Evolutionary conservation across 805 yeast species (phyloP), one percentile per base, ranked within the genome.

Genomic region (Komagataella pastoris): DNA sequence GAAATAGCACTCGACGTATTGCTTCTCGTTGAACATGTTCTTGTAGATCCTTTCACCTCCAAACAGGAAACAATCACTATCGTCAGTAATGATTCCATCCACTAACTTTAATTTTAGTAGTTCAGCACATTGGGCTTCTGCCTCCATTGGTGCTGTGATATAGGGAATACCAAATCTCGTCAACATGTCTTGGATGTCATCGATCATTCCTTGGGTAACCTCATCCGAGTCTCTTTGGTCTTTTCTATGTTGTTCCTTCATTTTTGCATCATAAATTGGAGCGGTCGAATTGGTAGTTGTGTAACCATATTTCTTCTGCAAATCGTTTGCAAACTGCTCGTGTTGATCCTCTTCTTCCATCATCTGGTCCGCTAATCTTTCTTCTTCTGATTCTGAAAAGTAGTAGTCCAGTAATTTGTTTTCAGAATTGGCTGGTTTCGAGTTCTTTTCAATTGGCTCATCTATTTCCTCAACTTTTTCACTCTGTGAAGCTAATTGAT

Each of bases 101-200:
- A 91, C 97, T 17, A 93, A 69, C 0, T 76, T 79, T 19, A 89
- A 64, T n/a, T 65, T 61, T 45, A 80, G 65, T 6, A 93, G 67
- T 56, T 84, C 87, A 0, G 96, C 97, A 68, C 99, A 93, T 61
- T 93, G 99, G 0, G 99, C 98, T 68, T 93, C 99, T 1, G 99
- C 99, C 66, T 93, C 99, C 90, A 88, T 88, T 1, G 99, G 99
- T 0, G 99, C 97, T 0, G 96, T 87, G 7, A 93, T 76, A 57
- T 80, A 93, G 0, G 99, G 99, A 3, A 93, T 85, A 1, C 99
- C 99, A 71, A 93, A 93, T 51, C 91, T 67, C 24, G 85, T 77
- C 7, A 93, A 70, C 46, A 93, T 70, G 55, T 89, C 96, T 66
- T 93, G 97, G 17, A 95, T 93, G 61, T 93, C 98, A 44, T 74